Conservation (phyloP, 495 filamentous ascomycete genomes). For the Hyphodiscus hymeniophilus region DNA sequence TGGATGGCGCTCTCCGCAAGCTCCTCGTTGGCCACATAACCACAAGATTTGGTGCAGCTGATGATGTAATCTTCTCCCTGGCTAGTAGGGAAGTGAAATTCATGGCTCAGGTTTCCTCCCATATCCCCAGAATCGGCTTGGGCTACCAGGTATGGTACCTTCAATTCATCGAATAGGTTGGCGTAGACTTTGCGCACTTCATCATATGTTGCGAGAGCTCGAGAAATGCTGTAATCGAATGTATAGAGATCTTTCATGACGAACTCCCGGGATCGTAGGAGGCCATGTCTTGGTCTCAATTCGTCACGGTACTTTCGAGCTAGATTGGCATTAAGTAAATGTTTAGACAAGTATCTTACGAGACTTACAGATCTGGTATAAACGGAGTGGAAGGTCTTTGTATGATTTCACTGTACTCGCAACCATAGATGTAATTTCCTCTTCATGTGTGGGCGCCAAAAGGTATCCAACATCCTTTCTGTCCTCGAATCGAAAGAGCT, state of each 20-base stretch:
- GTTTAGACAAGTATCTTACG: background rate
- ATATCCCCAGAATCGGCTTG: conserved; percentile 93
- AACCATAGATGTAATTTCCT: conserved; percentile 84
- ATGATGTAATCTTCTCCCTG: conserved; percentile 83
- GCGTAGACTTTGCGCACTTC: conserved; percentile 63
- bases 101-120: conserved; percentile 86
- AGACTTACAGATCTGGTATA: conserved; percentile 83
- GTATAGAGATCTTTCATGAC: conserved; percentile 99
- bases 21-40: conserved; percentile 80
- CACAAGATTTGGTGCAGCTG: conserved; percentile 57
- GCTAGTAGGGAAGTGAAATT: conserved; percentile 77
- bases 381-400: conserved; percentile 72
- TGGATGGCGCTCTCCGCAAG: conserved; percentile 38
- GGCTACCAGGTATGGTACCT: conserved; percentile 75
- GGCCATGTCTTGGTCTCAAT: conserved; percentile 73
- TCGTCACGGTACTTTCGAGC: conserved; percentile 94
- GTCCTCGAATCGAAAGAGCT: conserved; percentile 79
- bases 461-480: conserved; percentile 67
- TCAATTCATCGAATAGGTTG: conserved; percentile 71
- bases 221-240: conserved; percentile 61
- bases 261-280: conserved; percentile 88
- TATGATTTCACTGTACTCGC: conserved; percentile 70
- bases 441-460: conserved; percentile 90
- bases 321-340: conserved; percentile 22
- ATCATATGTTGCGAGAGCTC: conserved; percentile 70